Base-by-base conservation (phyloP, 2,329 filamentous ascomycete species). In the Delphinella strobiligena region DNA sequence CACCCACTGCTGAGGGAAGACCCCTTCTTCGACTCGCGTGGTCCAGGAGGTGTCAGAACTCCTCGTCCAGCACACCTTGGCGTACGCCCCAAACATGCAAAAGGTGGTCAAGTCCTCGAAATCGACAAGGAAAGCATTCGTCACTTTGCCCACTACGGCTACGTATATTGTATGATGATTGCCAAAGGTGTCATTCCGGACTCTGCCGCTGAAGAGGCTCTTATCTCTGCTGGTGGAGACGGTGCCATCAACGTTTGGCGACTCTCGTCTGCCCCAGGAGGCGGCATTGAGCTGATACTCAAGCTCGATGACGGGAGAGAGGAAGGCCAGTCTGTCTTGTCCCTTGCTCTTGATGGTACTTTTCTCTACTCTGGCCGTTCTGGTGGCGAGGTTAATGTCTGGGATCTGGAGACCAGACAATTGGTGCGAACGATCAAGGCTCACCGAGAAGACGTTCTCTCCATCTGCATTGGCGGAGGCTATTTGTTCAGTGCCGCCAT, bases 241-340 rank as follows among this genome's bases (percentile, higher is more conserved):
- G 93, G 91, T 0, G 84, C 82, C 0, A 88, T 98, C 55, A 93
- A 94, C 60, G 60, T 96, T n/a, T 98, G 91, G 91, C 75, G 74
- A 38, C 69, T 94, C 12, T 62, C 74, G n/a, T 63, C 71, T 7
- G 63, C 73, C 8, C 63, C 66, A 9, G 69, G 70, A 38, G 75
- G 75, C 2, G 74, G 72, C 0, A 80, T 91, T 3, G 64, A 75
- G 19, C 78, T 86, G 54, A 72, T 93, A 37, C 80, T 81, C 60
- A 67, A 66, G 22, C 59, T 82, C 2, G 72, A 78, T 44, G 78
- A 79, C 48, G 71, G 70, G 2, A 54, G 66, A 36, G 67, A 70
- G 42, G 66, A 69, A 48, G 71, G 71, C n/a, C 72, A 74, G 42
- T 69, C 74, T 2, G 74, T 82, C 2, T 66, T 95, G 43, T 91